Base-by-base conservation (phyloP, 1,284 basidiomycete species). In the Ceratobasidium sp. region DNA sequence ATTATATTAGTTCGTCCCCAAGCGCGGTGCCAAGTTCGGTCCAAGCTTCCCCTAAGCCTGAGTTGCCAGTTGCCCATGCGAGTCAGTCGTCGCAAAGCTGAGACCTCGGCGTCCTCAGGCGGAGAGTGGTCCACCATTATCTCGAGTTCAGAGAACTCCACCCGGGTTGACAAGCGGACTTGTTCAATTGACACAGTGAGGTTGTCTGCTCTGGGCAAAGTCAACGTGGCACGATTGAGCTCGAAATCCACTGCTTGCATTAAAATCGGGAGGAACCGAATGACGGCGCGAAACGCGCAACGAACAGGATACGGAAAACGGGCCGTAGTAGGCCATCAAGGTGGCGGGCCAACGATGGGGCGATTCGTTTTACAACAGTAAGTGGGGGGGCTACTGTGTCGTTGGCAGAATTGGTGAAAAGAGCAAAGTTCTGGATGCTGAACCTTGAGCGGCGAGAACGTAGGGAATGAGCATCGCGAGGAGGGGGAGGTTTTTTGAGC, bases 191-290 rank as follows among this genome's bases (percentile, higher is more conserved):
- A 77, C 12, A 91, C 73, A 71, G 82, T 82, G 17, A 82, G 79
- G 25, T 84, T 85, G 38, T 84, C 83, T 15, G 83, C 74, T 25
- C 82, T 83, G 17, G 82, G 75, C 43, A 86, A 83, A 2, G 82
- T 83, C 31, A 90, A 73, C 1, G 81, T 77, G 2, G 84, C 82
- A 22, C 80, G 81, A 71, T 86, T 82, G 1, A 91, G 76, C 72
- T 91, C 89, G 55, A 92, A 86, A 64, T 87, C 85, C 32, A 91
- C 75, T 0, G 85, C 83, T 72, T 88, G 86, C 38, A 85, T 86
- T 56, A 91, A 80, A 50, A 82, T 80, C 17, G 90, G 90, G 0
- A 91, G 80, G 76, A 84, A 84, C 69, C 82, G 82, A 71, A 91
- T 88, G 68, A 83, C 76, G 64, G 87, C 74, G 15, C 86, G 85